Conservation (phyloP, 371 early-diverging fungal species). For the Blastocladiella emersonii region DNA sequence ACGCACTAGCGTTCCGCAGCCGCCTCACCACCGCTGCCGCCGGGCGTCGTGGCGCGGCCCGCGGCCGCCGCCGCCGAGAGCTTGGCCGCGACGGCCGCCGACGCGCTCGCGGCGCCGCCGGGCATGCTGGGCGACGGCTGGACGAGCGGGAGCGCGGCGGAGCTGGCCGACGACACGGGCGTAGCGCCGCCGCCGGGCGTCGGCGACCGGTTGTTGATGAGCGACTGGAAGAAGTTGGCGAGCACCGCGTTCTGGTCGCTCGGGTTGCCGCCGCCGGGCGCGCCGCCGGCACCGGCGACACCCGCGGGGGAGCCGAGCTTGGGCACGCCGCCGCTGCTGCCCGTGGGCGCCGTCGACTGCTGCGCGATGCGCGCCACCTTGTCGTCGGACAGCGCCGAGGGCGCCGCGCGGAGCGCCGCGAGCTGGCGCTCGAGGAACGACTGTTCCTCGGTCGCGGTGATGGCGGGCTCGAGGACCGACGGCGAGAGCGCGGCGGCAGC, state of each 20-base stretch:
- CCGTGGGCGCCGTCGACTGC: background rate
- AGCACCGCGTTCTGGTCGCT: conserved; percentile 54
- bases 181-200: too few species aligned
- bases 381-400: background rate
- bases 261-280: conserved; percentile 11
- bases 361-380: background rate
- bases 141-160: too few species aligned
- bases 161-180: too few species aligned
- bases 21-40: too few species aligned
- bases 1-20: too few species aligned
- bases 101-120: too few species aligned
- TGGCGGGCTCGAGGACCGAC: conserved; percentile 22
- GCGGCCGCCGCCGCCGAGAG: too few species aligned
- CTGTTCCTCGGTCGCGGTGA: conserved; percentile 68
- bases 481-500: background rate
- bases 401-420: conserved; percentile 29
- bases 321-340: background rate
- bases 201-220: conserved; percentile 38
- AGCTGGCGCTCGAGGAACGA: conserved; percentile 60
- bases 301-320: background rate
- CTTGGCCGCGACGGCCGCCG: too few species aligned
- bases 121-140: too few species aligned
- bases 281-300: conserved; percentile 7
- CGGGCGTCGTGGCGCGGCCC: too few species aligned
- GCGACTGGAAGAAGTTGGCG: conserved; percentile 74